phyloP scores from a whole-genome alignment of 2,329 filamentous ascomycete genomes.

The Pochonia chlamydosporia region DNA sequence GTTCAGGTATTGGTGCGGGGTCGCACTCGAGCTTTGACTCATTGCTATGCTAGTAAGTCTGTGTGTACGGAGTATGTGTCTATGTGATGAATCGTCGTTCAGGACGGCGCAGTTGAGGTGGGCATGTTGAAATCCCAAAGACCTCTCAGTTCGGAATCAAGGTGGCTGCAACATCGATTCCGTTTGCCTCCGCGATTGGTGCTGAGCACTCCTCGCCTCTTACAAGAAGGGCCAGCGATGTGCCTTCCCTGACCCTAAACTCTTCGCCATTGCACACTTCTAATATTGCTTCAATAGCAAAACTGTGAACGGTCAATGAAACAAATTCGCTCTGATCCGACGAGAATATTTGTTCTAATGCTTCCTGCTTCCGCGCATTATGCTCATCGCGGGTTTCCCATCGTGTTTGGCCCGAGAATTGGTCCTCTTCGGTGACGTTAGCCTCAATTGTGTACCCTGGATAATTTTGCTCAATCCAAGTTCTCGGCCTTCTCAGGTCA shows the following conservation, averaged over 20 bases:
- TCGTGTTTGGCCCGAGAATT: conserved; percentile 23
- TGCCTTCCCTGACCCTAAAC: conserved; percentile 42
- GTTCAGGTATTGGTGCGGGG: too few relatives aligned
- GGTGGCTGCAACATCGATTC: neutral
- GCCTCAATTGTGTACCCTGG: conserved; percentile 46
- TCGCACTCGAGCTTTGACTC: too few relatives aligned
- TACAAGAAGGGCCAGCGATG: conserved; percentile 51
- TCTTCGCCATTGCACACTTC: conserved; percentile 33
- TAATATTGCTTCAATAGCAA: conserved; percentile 37
- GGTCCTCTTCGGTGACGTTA: conserved; percentile 49
- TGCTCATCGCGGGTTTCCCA: conserved; percentile 46
- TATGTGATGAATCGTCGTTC: too few relatives aligned
- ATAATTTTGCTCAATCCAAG: conserved; percentile 43
- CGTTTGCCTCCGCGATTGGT: neutral
- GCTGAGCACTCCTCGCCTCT: conserved; percentile 28
- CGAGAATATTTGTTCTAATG: conserved; percentile 42
- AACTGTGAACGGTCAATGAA: conserved; percentile 45
- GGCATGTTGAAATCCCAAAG: too few relatives aligned
- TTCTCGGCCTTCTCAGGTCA: conserved; percentile 45
- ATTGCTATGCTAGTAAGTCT: too few relatives aligned
- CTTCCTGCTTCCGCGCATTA: conserved; percentile 32
- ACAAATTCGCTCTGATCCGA: conserved; percentile 33
- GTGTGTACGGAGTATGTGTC: too few relatives aligned
- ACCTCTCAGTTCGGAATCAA: neutral
- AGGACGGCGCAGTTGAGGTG: too few relatives aligned